phyloP scores from a whole-genome alignment of 2,329 filamentous ascomycete species.

The Xylariaceae sp. region DNA sequence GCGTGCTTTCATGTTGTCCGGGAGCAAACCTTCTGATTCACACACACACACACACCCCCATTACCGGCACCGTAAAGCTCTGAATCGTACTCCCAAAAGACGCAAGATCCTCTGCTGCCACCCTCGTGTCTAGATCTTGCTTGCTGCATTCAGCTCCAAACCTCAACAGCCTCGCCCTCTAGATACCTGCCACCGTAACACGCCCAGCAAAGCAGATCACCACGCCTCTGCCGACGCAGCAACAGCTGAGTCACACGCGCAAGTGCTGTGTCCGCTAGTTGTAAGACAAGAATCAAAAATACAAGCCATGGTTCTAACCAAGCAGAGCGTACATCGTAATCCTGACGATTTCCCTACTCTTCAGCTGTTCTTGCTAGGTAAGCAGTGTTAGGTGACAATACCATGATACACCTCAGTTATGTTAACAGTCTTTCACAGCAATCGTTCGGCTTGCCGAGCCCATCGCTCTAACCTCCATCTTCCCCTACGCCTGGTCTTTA shows the following conservation, averaged over 20 bases:
- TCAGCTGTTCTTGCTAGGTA: slow-evolving; percentile 84
- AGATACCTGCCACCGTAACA: too few relatives aligned
- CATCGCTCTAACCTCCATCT: slow-evolving; percentile 89
- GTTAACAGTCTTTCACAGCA: slow-evolving; percentile 48
- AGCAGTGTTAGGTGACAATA: slow-evolving; percentile 29
- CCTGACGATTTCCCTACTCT: slow-evolving; percentile 74
- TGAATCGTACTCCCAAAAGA: too few relatives aligned
- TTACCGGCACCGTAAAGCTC: too few relatives aligned
- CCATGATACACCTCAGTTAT: neutral
- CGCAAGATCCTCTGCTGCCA: too few relatives aligned
- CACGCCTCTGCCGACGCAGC: neutral
- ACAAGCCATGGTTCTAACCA: slow-evolving; percentile 52
- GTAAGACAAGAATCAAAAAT: slow-evolving; percentile 42
- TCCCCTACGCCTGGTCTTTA: slow-evolving; percentile 85
- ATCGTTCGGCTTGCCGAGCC: slow-evolving; percentile 91
- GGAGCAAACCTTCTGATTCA: too few relatives aligned
- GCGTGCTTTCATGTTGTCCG: too few relatives aligned
- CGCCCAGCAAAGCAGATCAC: too few relatives aligned
- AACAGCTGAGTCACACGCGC: slow-evolving; percentile 7
- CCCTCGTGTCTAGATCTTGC: too few relatives aligned
- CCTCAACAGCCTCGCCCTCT: too few relatives aligned
- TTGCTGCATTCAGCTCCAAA: too few relatives aligned
- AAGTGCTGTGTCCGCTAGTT: slow-evolving; percentile 41
- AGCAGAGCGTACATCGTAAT: slow-evolving; percentile 53
- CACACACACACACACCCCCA: too few relatives aligned